These are phyloP conservation scores for Neurospora sp. DNA, from an alignment of 2,329 filamentous ascomycete species.

Conservation along the genomic window DNA sequence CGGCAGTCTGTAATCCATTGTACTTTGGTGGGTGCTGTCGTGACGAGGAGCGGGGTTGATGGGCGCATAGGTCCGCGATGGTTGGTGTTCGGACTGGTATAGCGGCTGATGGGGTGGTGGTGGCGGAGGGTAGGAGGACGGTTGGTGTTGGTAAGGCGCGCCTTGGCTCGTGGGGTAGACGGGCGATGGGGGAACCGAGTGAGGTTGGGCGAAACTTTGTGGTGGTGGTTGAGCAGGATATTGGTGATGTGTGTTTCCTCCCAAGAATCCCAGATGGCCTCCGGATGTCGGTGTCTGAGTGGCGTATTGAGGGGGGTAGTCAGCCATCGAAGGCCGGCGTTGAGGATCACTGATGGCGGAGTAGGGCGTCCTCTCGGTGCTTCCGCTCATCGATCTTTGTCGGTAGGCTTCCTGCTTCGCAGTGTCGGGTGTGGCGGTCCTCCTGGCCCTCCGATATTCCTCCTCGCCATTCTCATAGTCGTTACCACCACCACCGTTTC, in stretches of 20 bases:
- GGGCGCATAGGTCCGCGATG: conserved; percentile 14
- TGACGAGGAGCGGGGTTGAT: conserved; percentile 18
- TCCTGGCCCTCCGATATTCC: conserved; percentile 21
- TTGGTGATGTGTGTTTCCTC: conserved; percentile 15
- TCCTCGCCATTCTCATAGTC: conserved; percentile 22
- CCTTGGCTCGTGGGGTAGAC: conserved; percentile 18
- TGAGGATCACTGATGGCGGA: conserved; percentile 16
- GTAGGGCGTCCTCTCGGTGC: conserved; percentile 22
- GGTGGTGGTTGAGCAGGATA: conserved; percentile 15
- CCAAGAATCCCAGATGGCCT: conserved; percentile 21
- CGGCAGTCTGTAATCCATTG: conserved; percentile 7
- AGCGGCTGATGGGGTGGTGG: conserved; percentile 9
- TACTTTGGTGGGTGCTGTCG: conserved; percentile 10
- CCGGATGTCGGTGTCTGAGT: conserved; percentile 13
- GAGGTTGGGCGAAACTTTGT: conserved; percentile 17
- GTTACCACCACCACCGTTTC: conserved; percentile 11
- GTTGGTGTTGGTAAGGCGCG: conserved; percentile 10
- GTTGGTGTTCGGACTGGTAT: conserved; percentile 22
- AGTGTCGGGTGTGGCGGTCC: conserved; percentile 25
- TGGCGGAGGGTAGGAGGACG: conserved; percentile 17
- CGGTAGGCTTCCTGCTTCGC: conserved; percentile 18
- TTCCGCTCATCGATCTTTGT: conserved; percentile 24
- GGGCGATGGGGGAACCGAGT: conserved; percentile 25
- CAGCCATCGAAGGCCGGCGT: conserved; percentile 24
- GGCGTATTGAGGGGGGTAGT: conserved; percentile 23